A percentile compares a stretch with the other conserved stretches of the same genome.
Conservation (phyloP, 2,329 filamentous ascomycete species). For the Ceratocystis cacaofunesta region DNA sequence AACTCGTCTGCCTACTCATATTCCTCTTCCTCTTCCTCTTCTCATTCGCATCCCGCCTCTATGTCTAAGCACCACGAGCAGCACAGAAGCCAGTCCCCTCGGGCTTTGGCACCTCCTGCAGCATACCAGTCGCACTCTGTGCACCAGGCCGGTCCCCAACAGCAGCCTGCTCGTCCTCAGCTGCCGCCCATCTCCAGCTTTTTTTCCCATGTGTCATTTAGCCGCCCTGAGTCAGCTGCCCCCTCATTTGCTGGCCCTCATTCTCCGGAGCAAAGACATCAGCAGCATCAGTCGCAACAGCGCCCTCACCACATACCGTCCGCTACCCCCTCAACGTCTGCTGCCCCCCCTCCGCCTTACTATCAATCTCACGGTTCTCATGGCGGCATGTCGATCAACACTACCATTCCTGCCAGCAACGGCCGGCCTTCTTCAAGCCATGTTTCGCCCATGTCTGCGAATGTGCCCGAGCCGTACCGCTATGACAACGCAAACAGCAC, state of each 20-base stretch:
- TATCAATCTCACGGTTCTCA: not conserved
- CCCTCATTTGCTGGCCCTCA: not conserved
- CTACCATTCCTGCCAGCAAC: not conserved
- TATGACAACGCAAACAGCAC: not conserved
- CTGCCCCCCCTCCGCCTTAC: not conserved
- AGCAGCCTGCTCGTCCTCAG: not conserved
- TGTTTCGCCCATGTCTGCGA: conserved; percentile 1
- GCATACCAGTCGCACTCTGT: not conserved
- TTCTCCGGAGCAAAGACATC: not conserved
- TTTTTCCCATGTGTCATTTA: not conserved
- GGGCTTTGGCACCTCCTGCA: not conserved
- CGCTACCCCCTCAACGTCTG: not conserved
- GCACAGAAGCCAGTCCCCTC: not conserved
- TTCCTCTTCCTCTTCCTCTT: not conserved
- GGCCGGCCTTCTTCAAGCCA: not conserved
- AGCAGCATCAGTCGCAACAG: not conserved
- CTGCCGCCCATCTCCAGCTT: conserved; percentile 1
- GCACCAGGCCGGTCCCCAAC: not conserved
- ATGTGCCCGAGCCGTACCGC: not conserved
- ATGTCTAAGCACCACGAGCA: not conserved
- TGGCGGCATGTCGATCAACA: not conserved
- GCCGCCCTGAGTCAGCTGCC: not conserved
- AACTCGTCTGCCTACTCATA: not conserved
- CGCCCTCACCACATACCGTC: not conserved
- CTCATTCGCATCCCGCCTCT: not conserved